Evolutionary conservation across 164 flowering plant genomes (phyloP).

Genomic region (Vitis labrusca): DNA sequence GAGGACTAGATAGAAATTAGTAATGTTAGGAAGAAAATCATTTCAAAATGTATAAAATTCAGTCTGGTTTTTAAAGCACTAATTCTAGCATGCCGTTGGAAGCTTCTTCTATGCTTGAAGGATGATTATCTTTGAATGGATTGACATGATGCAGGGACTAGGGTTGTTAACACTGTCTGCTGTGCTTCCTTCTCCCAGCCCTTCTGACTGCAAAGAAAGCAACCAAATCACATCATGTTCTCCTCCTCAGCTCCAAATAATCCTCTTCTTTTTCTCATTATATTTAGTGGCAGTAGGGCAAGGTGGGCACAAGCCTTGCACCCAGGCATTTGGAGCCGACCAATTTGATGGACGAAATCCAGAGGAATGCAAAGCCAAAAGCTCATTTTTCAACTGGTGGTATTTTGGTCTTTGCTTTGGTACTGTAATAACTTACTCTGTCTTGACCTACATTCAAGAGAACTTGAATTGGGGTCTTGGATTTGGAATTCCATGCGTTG

Average conservation of each 20-base stretch:
- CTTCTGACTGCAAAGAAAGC: conserved; percentile 5
- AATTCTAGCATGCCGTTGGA: too few relatives aligned
- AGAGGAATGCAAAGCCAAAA: conserved; percentile 16
- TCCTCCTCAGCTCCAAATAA: conserved; percentile 5
- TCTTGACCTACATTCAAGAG: conserved; percentile 22
- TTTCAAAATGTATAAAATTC: too few relatives aligned
- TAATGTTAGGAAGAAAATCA: too few relatives aligned
- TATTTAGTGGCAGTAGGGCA: conserved; percentile 12
- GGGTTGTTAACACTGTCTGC: conserved; percentile 24
- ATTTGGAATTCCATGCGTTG: conserved; percentile 18
- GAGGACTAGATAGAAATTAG: too few relatives aligned
- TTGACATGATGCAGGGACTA: conserved; percentile 20
- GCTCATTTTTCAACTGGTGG: conserved; percentile 34
- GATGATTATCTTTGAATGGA: background rate
- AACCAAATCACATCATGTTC: background rate
- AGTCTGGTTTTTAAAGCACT: too few relatives aligned
- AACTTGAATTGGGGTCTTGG: conserved; percentile 27
- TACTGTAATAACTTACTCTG: background rate
- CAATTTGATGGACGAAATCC: conserved; percentile 23
- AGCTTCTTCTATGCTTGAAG: too few relatives aligned
- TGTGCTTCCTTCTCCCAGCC: conserved; percentile 10
- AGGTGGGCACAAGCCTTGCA: conserved; percentile 26
- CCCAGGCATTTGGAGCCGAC: conserved; percentile 28
- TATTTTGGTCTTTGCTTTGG: conserved; percentile 13
- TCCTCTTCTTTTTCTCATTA: conserved; percentile 13